Percentiles rank a stretch among this genome's conserved stretches.
phyloP scores from a whole-genome alignment of 257 asterid genomes.

The Solanum ahanhuiri region DNA sequence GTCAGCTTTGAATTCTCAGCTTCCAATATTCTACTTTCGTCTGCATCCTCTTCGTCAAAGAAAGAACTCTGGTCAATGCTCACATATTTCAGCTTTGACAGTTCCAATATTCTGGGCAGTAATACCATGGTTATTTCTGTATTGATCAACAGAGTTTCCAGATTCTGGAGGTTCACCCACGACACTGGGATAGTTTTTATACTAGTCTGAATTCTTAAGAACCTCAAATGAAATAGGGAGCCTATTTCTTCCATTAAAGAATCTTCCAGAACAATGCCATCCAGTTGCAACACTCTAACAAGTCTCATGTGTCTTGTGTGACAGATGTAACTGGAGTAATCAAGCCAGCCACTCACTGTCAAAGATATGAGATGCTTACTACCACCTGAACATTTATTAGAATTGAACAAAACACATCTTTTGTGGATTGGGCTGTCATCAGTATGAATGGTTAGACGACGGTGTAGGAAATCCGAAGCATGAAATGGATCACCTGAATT shows the following conservation, averaged over 20 bases:
- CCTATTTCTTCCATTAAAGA: background rate
- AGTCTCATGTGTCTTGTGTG: background rate
- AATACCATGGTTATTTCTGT: background rate
- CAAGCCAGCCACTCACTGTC: background rate
- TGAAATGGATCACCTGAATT: background rate
- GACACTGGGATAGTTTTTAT: background rate
- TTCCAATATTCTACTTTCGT: background rate
- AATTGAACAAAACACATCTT: background rate
- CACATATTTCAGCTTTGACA: background rate
- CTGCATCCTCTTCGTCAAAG: too few relatives aligned
- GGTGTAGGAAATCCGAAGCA: background rate
- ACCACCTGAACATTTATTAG: background rate
- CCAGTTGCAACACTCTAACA: constrained; percentile 12
- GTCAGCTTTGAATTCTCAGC: background rate
- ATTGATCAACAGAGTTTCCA: background rate
- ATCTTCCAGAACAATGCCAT: background rate
- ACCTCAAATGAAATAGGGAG: background rate
- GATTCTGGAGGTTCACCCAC: background rate
- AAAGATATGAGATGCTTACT: background rate
- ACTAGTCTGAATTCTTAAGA: too few relatives aligned
- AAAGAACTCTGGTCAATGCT: too few relatives aligned
- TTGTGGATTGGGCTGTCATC: fast-evolving
- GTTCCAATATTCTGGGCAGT: background rate
- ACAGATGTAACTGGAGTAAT: background rate
- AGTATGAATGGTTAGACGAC: background rate